phyloP scores from a whole-genome alignment of 257 asterid species.

The Solanum gracilifrons region DNA sequence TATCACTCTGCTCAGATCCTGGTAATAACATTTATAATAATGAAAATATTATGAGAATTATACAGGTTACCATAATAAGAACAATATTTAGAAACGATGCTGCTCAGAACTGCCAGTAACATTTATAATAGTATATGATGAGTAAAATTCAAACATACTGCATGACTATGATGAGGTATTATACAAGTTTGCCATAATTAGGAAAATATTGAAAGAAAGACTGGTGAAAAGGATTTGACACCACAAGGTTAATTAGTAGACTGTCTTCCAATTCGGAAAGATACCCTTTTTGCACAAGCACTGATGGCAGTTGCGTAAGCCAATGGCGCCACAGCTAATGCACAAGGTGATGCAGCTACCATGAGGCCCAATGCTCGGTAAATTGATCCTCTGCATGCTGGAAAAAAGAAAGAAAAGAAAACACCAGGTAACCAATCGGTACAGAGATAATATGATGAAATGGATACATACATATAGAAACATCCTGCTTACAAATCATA shows the following conservation, averaged over 20 bases:
- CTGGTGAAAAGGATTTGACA: not conserved
- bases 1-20: not conserved
- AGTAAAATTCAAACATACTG: not conserved
- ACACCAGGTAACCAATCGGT: not conserved
- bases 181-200: not conserved
- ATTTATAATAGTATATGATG: not conserved
- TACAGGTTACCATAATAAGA: not conserved
- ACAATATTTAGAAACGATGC: not conserved
- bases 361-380: conserved; percentile 94
- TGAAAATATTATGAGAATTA: not conserved
- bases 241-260: not conserved
- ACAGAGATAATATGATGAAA: not conserved
- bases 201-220: not conserved
- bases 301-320: conserved; percentile 97
- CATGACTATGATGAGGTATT: not conserved
- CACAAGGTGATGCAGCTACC: conserved; percentile 99
- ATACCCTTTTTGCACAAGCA: conserved; percentile 95
- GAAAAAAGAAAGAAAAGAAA: conserved; percentile 10
- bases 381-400: conserved; percentile 96
- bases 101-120: not conserved
- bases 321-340: conserved; percentile 93
- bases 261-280: not conserved
- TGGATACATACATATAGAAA: not conserved
- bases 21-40: not conserved
- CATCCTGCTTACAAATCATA: not conserved